Base-by-base conservation (phyloP, 1,284 basidiomycete species). In the Puccinia novopanici region DNA sequence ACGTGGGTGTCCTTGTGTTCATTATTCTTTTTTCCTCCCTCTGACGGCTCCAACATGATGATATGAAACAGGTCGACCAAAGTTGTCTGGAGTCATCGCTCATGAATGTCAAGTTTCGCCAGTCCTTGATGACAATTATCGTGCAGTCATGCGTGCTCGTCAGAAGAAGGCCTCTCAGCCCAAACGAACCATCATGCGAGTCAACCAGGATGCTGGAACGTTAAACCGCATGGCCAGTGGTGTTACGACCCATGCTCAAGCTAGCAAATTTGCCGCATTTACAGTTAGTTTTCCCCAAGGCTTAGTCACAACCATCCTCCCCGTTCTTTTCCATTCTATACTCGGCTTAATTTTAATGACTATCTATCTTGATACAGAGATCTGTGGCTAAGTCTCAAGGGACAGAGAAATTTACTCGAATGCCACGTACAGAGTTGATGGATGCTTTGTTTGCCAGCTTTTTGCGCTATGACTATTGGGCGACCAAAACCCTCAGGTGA, bases 371-470 rank as follows among this genome's bases (percentile, higher is more conserved):
- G 48, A n/a, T 37, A n/a, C 82, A 84, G 82, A 82, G 82, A 80
- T 76, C 72, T 27, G 82, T 82, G 54, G 65, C 74, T 40, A 84
- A 83, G 22, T 73, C 81, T 9, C 81, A 82, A 74, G 76, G 78
- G 24, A 80, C 78, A 52, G 80, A 81, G 61, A 70, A 79, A 83
- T 92, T 93, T 89, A 92, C 93, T 17, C 91, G 94, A 84, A 91
- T 95, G 87, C 92, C 94, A 30, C 90, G 91, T 81, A 92, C 94
- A 87, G 93, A 96, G 84, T 89, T 98, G 12, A 88, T 94, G 84
- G 94, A 98, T 86, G 87, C 92, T 82, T 89, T 98, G 42, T 96
- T 98, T 86, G 84, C 87, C 1, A 88, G 91, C 10, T 98, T 96
- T 87, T 89, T 90, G 81, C 90, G 93, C 77, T 89, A 90, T 81